phyloP scores from a whole-genome alignment of 2,329 filamentous ascomycete species.

The Gaeumannomyces tritici region DNA sequence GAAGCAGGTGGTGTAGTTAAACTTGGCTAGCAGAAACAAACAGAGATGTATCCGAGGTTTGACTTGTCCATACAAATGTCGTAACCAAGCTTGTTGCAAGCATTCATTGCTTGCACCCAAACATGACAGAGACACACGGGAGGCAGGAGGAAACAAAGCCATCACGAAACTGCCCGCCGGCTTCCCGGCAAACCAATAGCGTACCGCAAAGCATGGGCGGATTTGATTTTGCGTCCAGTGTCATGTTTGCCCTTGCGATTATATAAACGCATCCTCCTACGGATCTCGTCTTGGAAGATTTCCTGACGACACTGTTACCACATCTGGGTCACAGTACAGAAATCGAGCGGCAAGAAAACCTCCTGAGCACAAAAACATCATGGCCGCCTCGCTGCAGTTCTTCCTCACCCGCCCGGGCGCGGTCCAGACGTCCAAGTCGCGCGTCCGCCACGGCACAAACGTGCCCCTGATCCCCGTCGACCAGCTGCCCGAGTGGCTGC shows the following conservation, averaged over 20 bases:
- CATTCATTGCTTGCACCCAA: background rate
- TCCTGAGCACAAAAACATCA: background rate
- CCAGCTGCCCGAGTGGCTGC: conserved; percentile 36
- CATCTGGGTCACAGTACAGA: background rate
- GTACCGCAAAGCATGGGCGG: background rate
- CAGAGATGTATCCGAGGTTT: too few species aligned
- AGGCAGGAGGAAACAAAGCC: too few species aligned
- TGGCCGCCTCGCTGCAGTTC: background rate
- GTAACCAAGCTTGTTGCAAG: background rate
- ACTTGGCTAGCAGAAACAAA: too few species aligned
- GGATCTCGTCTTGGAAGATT: background rate
- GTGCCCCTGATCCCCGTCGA: conserved; percentile 47
- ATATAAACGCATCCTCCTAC: background rate
- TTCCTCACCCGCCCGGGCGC: background rate
- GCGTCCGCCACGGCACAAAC: conserved; percentile 19
- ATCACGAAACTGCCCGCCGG: background rate
- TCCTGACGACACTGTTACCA: background rate
- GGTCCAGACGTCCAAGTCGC: background rate
- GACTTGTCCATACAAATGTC: too few species aligned
- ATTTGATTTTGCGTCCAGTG: background rate
- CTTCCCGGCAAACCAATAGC: background rate
- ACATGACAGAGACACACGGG: too few species aligned
- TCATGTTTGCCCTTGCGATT: background rate
- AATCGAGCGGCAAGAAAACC: background rate
- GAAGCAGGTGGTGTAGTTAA: conserved; percentile 13